Base-by-base conservation (phyloP, 2,329 filamentous ascomycete species). In the Colletotrichum sp. region DNA sequence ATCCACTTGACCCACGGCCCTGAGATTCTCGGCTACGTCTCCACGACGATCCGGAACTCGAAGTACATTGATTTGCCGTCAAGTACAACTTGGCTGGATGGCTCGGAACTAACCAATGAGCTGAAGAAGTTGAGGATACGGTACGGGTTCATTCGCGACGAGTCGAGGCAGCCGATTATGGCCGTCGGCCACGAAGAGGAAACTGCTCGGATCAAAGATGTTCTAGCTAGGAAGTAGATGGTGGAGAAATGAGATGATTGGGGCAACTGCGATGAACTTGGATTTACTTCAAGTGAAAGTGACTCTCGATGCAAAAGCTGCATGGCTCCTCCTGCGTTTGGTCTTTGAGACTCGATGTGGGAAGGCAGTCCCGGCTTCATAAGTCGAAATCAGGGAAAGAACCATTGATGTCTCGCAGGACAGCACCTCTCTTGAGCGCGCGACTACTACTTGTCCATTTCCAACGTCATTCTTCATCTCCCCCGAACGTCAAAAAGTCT, bases 11-110 rank as follows among this genome's bases (percentile, higher is more conserved):
- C 57, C 7, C 34, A 57, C n/a, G 59, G 68, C 4, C 68, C 68
- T 10, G 68, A 71, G 57, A 32, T 64, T 8, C 59, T 71, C 7
- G 68, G 68, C 24, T 71, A 52, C 8, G 68, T 63, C 13, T 71
- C 68, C 3, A 55, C 59, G 13, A 63, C 63, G n/a, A 59, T 71
- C 7, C 57, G 68, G 18, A 15, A 36, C 39, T 71, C 68, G 5
- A 71, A 71, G 68, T 39, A 52, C 22, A 18, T 71, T 8, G 68
- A 70, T 22, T 2, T 48, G 18, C 55, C 57, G 22, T 28, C 22
- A 28, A 59, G 26, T 16, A 28, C 55, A 28, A 28, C 22, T 18
- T 59, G 55, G 55, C 9, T 59, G 55, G 55, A 59, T 28, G 55
- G 55, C 2, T 28, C 55, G 6, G 55, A 59, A 16, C 15, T 59